Percentiles rank a stretch among this genome's conserved stretches.
Evolutionary conservation across 345 rosid species (phyloP).

Genomic region (Syzygium grande): DNA sequence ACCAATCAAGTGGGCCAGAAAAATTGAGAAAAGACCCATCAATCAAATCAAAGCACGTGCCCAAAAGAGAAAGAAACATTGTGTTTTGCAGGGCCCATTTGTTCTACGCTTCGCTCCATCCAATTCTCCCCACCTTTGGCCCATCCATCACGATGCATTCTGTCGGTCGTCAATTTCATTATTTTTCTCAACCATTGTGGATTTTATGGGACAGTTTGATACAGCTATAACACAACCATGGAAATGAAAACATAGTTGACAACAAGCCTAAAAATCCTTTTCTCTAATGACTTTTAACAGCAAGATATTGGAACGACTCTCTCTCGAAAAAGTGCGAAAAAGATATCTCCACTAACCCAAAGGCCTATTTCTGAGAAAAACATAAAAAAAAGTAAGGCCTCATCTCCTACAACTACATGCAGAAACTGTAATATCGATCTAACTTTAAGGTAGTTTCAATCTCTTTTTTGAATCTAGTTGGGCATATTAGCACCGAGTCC

Average conservation of each 20-base stretch:
- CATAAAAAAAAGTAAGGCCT: neutral
- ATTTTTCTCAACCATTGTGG: neutral
- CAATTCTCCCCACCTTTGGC: neutral
- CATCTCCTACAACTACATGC: neutral
- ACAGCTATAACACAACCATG: neutral
- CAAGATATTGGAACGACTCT: neutral
- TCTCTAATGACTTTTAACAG: neutral
- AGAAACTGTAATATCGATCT: neutral
- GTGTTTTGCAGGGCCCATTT: neutral
- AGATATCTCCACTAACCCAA: neutral
- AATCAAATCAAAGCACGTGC: neutral
- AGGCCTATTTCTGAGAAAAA: neutral
- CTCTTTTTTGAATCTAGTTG: constrained; percentile 23
- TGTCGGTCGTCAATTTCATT: neutral
- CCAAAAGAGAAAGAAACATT: neutral
- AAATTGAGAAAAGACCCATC: neutral
- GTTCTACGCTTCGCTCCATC: neutral
- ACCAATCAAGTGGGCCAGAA: neutral
- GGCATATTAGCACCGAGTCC: constrained; percentile 67
- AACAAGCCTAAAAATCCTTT: neutral
- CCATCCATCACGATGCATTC: neutral
- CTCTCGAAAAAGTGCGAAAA: neutral
- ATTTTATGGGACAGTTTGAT: neutral
- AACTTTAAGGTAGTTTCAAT: neutral
- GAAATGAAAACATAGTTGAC: neutral